Conservation (phyloP, 192 early-diverging fungal species). For the Coemansia aciculifera region DNA sequence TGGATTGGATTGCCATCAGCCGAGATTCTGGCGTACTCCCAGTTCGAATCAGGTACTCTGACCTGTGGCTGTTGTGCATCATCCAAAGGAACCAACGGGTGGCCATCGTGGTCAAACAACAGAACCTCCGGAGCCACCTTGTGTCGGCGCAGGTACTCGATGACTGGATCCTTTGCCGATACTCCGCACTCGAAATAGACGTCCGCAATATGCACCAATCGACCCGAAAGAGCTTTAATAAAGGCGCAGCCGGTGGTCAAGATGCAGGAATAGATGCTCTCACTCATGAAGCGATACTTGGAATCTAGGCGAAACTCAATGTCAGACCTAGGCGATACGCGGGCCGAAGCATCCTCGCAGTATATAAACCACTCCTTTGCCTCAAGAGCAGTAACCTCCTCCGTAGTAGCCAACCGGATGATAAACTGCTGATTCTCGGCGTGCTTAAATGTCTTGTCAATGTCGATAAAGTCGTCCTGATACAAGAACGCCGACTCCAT, state of each 20-base stretch:
- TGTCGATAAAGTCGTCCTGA: slow-evolving; percentile 71
- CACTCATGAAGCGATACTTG: slow-evolving; percentile 60
- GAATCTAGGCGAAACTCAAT: slow-evolving; percentile 83
- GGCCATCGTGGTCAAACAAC: slow-evolving; percentile 74
- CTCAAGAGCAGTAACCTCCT: slow-evolving; percentile 80
- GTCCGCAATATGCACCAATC: slow-evolving; percentile 68
- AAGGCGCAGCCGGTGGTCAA: slow-evolving; percentile 64
- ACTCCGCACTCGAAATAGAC: slow-evolving; percentile 72
- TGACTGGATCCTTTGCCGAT: slow-evolving; percentile 75
- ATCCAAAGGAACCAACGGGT: not conserved
- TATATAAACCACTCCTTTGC: slow-evolving; percentile 80
- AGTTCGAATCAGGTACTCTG: slow-evolving; percentile 72
- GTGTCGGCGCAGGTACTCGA: slow-evolving; percentile 78
- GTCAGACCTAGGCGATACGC: slow-evolving; percentile 54
- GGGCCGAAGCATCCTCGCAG: slow-evolving; percentile 9
- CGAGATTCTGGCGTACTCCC: slow-evolving; percentile 73
- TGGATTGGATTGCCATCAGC: slow-evolving; percentile 92
- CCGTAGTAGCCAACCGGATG: slow-evolving; percentile 61
- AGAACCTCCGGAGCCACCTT: slow-evolving; percentile 64
- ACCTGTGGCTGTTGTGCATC: not conserved
- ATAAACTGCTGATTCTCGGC: slow-evolving; percentile 67
- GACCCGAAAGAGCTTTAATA: slow-evolving; percentile 53
- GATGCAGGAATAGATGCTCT: slow-evolving; percentile 64
- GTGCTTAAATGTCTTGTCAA: slow-evolving; percentile 71
- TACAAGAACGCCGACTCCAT: slow-evolving; percentile 79